Conservation (phyloP, 108 stramenopile genomes). For the Cylindrotheca closterium region DNA sequence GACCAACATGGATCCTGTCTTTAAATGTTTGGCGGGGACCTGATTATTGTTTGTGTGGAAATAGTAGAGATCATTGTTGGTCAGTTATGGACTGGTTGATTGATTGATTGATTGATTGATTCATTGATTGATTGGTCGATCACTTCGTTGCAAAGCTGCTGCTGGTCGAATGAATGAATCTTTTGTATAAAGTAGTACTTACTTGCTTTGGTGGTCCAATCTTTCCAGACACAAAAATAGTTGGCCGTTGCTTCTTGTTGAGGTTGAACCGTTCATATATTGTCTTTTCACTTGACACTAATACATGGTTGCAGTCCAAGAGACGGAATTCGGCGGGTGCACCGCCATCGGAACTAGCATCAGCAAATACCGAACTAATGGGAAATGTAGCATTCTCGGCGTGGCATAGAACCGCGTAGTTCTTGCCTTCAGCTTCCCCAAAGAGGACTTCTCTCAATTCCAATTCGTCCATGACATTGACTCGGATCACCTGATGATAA, state of each 20-base stretch:
- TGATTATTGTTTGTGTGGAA: background rate
- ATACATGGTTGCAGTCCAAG: slow-evolving; percentile 70
- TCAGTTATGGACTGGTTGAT: too few relatives aligned
- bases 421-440: slow-evolving; percentile 61
- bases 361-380: slow-evolving; percentile 71
- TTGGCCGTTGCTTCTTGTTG: slow-evolving; percentile 68
- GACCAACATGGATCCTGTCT: slow-evolving; percentile 79
- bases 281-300: slow-evolving; percentile 67
- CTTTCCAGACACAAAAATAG: slow-evolving; percentile 77
- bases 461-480: slow-evolving; percentile 68
- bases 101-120: too few relatives aligned
- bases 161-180: background rate
- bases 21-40: slow-evolving; percentile 76
- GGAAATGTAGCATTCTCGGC: slow-evolving; percentile 43
- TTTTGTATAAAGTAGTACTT: background rate
- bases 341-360: slow-evolving; percentile 62
- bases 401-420: slow-evolving; percentile 80
- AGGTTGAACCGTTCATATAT: slow-evolving; percentile 78
- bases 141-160: too few relatives aligned
- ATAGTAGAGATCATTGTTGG: background rate
- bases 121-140: too few relatives aligned
- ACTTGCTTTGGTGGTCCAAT: slow-evolving; percentile 71
- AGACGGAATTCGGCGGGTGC: slow-evolving; percentile 71
- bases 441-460: slow-evolving; percentile 82
- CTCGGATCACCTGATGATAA: slow-evolving; percentile 51